A percentile compares a stretch with the other conserved stretches of the same genome.
Conservation (phyloP, 208 protist genomes). For the Acanthamoeba healyi region DNA sequence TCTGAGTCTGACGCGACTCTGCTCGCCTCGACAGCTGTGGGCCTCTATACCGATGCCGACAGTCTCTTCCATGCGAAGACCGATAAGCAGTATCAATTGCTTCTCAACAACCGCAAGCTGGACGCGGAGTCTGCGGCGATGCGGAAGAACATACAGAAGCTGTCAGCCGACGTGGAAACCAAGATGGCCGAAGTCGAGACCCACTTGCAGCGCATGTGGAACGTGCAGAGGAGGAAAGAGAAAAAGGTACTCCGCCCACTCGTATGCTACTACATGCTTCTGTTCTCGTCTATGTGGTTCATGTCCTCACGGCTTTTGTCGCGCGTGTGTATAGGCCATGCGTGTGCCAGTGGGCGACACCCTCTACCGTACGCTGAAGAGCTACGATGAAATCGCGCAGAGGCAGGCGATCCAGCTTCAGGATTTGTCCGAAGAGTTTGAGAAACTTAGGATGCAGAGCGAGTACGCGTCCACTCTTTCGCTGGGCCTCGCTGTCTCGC, state of each 20-base stretch:
- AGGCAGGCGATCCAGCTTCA: constrained; percentile 9
- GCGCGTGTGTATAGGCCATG: neutral
- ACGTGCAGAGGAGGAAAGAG: neutral
- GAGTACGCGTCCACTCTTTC: constrained; percentile 37
- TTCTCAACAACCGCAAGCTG: constrained; percentile 24
- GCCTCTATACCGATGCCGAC: constrained; percentile 53
- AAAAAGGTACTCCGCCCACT: neutral
- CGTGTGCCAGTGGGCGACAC: constrained; percentile 26
- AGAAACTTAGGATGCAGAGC: neutral
- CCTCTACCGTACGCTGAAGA: constrained; percentile 48
- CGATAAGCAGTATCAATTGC: constrained; percentile 13
- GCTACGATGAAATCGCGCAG: constrained; percentile 39
- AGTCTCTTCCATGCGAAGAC: constrained; percentile 32
- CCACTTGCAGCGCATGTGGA: constrained; percentile 43
- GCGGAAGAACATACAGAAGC: constrained; percentile 60
- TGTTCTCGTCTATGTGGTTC: neutral
- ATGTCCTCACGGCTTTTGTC: neutral
- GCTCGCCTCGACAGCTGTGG: constrained; percentile 9
- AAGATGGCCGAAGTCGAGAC: constrained; percentile 59
- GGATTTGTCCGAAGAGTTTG: constrained; percentile 1
- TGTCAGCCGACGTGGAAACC: constrained; percentile 3
- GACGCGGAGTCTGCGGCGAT: constrained; percentile 48
- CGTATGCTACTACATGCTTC: neutral
- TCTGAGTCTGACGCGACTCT: neutral
- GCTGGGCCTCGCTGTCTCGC: neutral